phyloP scores from a whole-genome alignment of 1,284 basidiomycete genomes.

The Malassezia nana region DNA sequence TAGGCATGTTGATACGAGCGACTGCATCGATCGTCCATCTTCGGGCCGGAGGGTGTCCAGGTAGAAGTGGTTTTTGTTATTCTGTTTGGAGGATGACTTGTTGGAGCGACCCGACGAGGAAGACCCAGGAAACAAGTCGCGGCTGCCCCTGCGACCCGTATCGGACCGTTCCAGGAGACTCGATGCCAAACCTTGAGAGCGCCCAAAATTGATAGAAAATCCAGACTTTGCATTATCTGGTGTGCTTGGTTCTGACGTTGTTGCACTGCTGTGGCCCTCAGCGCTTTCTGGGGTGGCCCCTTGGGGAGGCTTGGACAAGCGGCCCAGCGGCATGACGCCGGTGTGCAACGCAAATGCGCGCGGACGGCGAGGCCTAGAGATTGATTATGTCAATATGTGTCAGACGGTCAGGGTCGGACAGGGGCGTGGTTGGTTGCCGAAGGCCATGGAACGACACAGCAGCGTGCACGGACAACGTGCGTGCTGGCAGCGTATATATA shows the following conservation, averaged over 20 bases:
- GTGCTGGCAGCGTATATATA: slow-evolving; percentile 5
- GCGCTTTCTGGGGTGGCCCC: neutral
- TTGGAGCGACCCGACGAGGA: neutral
- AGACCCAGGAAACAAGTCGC: neutral
- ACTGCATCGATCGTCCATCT: slow-evolving; percentile 31
- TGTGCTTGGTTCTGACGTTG: neutral
- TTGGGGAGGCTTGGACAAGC: neutral
- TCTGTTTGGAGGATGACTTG: neutral
- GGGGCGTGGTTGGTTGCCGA: slow-evolving; percentile 4
- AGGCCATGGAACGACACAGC: slow-evolving; percentile 11
- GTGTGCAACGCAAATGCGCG: neutral
- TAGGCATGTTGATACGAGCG: slow-evolving; percentile 26
- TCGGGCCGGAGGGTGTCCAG: slow-evolving; percentile 35
- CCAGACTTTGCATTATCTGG: neutral
- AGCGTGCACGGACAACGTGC: slow-evolving; percentile 8
- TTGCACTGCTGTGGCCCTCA: neutral
- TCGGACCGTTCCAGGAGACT: neutral
- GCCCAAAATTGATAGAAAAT: neutral
- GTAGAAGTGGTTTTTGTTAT: slow-evolving; percentile 3
- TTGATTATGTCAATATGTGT: neutral
- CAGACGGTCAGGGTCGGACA: neutral
- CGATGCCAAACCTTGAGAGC: neutral
- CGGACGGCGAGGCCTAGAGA: neutral
- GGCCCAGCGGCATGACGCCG: slow-evolving; percentile 8
- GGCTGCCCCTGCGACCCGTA: neutral